Evolutionary conservation across 495 filamentous ascomycete species (phyloP).

Genomic region (Aspergillus heteromorphus): DNA sequence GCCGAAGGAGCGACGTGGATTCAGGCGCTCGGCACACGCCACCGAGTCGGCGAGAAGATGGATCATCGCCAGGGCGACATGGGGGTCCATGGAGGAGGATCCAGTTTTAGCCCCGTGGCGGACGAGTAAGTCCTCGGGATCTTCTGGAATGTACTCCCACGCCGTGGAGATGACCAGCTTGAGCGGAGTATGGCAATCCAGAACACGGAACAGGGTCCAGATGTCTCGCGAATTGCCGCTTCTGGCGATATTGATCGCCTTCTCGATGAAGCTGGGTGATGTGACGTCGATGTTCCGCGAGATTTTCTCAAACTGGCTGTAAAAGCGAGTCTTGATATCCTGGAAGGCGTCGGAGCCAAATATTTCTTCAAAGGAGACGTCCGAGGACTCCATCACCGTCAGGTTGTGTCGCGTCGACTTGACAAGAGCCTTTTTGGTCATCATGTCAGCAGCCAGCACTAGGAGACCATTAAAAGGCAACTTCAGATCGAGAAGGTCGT

Average conservation of each 20-base stretch:
- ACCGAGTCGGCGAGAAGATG: constrained; percentile 34
- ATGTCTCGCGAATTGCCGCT: constrained; percentile 28
- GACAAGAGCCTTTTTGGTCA: constrained; percentile 18
- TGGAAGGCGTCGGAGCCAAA: constrained; percentile 31
- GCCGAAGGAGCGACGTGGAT: constrained; percentile 30
- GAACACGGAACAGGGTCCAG: constrained; percentile 31
- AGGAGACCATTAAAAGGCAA: constrained; percentile 32
- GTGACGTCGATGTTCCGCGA: constrained; percentile 33
- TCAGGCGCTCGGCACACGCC: constrained; percentile 27
- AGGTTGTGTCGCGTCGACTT: constrained; percentile 24
- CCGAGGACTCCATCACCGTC: constrained; percentile 25
- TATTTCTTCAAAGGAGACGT: too few species aligned
- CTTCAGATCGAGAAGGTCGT: constrained; percentile 26
- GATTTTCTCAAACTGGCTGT: constrained; percentile 25
- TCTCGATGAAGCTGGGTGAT: constrained; percentile 22
- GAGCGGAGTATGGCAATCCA: constrained; percentile 36
- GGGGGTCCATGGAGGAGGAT: constrained; percentile 30
- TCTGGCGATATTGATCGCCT: constrained; percentile 27
- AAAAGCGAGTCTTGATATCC: constrained; percentile 20
- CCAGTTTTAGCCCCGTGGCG: constrained; percentile 20
- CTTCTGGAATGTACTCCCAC: constrained; percentile 24
- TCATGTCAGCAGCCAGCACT: constrained; percentile 25
- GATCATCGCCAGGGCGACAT: constrained; percentile 33
- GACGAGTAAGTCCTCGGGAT: constrained; percentile 27
- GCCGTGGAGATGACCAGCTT: constrained; percentile 35